Base-by-base conservation (phyloP, 805 yeast species). In the Wickerhamomyces pijperi region DNA sequence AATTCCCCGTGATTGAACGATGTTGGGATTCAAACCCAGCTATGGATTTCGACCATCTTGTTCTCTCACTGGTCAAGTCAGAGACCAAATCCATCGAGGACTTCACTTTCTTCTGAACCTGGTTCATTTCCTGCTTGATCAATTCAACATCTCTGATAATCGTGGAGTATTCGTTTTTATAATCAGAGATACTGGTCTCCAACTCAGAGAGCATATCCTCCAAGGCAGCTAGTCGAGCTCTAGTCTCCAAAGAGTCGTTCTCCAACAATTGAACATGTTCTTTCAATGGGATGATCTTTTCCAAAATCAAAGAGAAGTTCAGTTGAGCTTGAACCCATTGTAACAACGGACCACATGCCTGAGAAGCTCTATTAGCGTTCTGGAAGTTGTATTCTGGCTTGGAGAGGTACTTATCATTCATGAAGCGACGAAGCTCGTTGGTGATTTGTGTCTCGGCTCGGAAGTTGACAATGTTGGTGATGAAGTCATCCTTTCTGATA, bases 311-410 rank as follows among this genome's bases (percentile, higher is more conserved):
- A 0, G 90, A 72, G 52, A 81, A 90, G n/a, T 68, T 63, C n/a
- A 87, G 65, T 46, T 90, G 97, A 0, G 97, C 97, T 39, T 70
- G 68, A 0, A 87, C 88, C 97, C 97, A 90, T 44, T 78, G 78
- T 16, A 82, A 53, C 28, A 90, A 61, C 0, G 97, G 97, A 0
- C 96, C 97, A 62, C 97, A 86, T 0, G 97, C 97, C 52, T 83
- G 86, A 57, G 94, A 82, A 4, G 97, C 97, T 32, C 97, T 65
- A 49, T 82, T 74, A 0, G 85, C 95, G 0, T 82, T 61, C 36
- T 79, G 87, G 49, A 61, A 81, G 32, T 73, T 84, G 54, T 72
- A 88, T 38, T 74, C 80, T 0, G 77, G 71, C 39, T 76, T 63
- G 0, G 78, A 63, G 11, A 88, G 58, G 50, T 82, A 90, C 2